A percentile compares a stretch with the other conserved stretches of the same genome.
phyloP scores from a whole-genome alignment of 2,329 filamentous ascomycete species.

The Geosmithia morbida region DNA sequence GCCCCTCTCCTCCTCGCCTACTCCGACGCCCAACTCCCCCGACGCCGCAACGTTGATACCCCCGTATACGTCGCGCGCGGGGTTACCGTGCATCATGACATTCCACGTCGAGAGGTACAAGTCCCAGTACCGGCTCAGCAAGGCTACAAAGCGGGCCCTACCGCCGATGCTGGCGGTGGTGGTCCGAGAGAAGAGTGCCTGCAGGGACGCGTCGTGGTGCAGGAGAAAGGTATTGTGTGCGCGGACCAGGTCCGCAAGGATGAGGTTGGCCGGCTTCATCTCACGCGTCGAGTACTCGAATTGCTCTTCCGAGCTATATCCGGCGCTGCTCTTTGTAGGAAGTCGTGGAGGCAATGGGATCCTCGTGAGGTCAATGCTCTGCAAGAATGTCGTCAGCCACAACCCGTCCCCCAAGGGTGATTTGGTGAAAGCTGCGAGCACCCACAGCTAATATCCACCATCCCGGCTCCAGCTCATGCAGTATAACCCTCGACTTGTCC shows the following conservation, averaged over 20 bases:
- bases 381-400: not conserved
- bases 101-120: slow-evolving; percentile 62
- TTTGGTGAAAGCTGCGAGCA: no score
- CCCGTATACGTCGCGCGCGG: slow-evolving; percentile 62
- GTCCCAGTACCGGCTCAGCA: slow-evolving; percentile 74
- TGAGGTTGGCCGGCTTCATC: slow-evolving; percentile 65
- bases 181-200: slow-evolving; percentile 49
- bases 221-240: slow-evolving; percentile 77
- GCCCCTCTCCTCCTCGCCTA: slow-evolving; percentile 89
- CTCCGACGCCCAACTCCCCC: slow-evolving; percentile 83
- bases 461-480: slow-evolving; percentile 74
- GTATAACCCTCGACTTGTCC: slow-evolving; percentile 69
- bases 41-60: slow-evolving; percentile 81
- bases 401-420: not conserved
- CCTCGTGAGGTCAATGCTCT: slow-evolving; percentile 61
- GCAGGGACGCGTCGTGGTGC: slow-evolving; percentile 68
- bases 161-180: slow-evolving; percentile 11
- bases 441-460: slow-evolving; percentile 94
- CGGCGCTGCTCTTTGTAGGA: slow-evolving; percentile 22
- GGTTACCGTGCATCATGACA: slow-evolving; percentile 80
- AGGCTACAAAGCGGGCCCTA: slow-evolving; percentile 53
- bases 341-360: slow-evolving; percentile 45
- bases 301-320: slow-evolving; percentile 18
- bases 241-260: slow-evolving; percentile 67
- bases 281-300: slow-evolving; percentile 83